Conservation (phyloP, 2,329 filamentous ascomycete species). For the Grosmannia serpens region DNA sequence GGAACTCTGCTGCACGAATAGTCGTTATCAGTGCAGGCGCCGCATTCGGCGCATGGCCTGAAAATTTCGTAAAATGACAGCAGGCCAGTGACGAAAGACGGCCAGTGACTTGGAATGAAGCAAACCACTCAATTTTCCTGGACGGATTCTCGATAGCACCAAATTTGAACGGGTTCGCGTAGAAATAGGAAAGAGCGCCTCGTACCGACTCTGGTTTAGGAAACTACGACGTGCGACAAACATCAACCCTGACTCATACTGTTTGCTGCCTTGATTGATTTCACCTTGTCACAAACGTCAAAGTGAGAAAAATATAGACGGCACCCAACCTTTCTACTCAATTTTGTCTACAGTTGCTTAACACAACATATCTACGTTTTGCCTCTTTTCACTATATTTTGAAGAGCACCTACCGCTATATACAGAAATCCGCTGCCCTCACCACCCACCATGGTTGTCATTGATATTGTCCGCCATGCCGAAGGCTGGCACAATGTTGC, state of each 20-base stretch:
- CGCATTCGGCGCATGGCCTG: neutral
- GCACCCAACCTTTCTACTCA: neutral
- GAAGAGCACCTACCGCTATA: neutral
- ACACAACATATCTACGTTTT: neutral
- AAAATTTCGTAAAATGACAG: neutral
- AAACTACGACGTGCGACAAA: neutral
- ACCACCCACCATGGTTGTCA: constrained; percentile 8
- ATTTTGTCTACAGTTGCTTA: neutral
- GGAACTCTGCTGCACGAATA: neutral
- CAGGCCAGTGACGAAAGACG: no score
- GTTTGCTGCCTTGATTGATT: neutral
- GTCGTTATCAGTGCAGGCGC: neutral
- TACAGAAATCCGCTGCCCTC: neutral
- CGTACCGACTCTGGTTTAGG: neutral
- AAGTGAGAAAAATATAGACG: neutral
- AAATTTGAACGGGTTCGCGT: neutral
- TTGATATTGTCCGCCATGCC: constrained; percentile 63
- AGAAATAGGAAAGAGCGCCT: neutral
- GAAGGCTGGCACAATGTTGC: constrained; percentile 74
- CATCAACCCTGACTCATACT: neutral
- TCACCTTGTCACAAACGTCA: neutral
- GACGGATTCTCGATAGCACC: neutral
- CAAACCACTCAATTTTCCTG: neutral
- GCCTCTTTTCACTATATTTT: neutral
- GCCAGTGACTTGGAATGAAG: neutral